These are phyloP conservation scores for Cystobasidium slooffiae DNA, from an alignment of 1,284 basidiomycete genomes.

Conservation along the genomic window DNA sequence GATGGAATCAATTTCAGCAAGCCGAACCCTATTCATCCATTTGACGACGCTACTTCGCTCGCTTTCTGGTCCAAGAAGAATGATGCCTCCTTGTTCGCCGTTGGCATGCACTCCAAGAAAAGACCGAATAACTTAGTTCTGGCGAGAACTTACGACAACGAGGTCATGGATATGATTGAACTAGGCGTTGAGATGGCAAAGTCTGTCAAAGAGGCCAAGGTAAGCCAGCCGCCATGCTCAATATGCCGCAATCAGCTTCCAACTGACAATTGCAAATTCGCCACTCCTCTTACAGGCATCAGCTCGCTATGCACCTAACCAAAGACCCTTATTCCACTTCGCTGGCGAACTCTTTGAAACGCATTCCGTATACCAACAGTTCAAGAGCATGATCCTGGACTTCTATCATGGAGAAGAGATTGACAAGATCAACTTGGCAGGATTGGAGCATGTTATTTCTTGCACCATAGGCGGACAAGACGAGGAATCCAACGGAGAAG, in stretches of 20 bases:
- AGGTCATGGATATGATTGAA: conserved; percentile 93
- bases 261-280: conserved; percentile 11
- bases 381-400: conserved; percentile 89
- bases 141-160: conserved; percentile 82
- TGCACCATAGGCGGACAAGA: conserved; percentile 66
- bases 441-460: conserved; percentile 89
- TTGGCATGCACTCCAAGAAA: conserved; percentile 94
- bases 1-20: conserved; percentile 90
- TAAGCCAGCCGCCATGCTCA: conserved; percentile 57
- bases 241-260: neutral
- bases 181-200: conserved; percentile 81
- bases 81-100: conserved; percentile 87
- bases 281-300: conserved; percentile 62
- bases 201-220: conserved; percentile 82
- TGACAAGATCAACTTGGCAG: conserved; percentile 79
- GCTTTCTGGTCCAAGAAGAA: conserved; percentile 95
- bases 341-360: conserved; percentile 80
- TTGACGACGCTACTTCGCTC: conserved; percentile 77
- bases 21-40: conserved; percentile 81
- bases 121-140: conserved; percentile 86
- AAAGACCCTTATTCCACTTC: conserved; percentile 92
- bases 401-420: conserved; percentile 85
- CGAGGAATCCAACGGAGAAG: conserved; percentile 18
- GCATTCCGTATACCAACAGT: conserved; percentile 84
- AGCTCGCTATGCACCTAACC: conserved; percentile 68